Evolutionary conservation across 139 green algal genomes (phyloP).

Genomic region (Edaphochlamys debaryana): DNA sequence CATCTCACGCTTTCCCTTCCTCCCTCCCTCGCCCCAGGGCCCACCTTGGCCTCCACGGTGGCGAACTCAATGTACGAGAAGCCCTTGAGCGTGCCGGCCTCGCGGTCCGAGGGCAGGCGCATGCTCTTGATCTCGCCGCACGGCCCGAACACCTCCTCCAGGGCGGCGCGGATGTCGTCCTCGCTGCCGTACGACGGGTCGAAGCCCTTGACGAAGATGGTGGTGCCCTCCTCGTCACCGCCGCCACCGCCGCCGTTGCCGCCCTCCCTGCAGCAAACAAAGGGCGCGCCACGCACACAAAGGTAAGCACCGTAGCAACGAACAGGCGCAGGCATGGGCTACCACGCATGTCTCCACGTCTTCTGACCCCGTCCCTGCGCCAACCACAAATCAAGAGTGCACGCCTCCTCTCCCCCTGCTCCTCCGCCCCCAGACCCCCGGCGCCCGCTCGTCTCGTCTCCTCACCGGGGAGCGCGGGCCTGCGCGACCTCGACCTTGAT

Average conservation of each 20-base stretch:
- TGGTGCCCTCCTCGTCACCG: conserved; percentile 58
- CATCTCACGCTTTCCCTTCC: too few relatives aligned
- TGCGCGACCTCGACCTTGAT: conserved; percentile 64
- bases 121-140: conserved; percentile 73
- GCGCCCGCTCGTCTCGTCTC: too few relatives aligned
- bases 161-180: conserved; percentile 70
- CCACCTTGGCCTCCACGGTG: conserved; percentile 59
- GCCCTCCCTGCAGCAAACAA: too few relatives aligned
- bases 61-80: conserved; percentile 82
- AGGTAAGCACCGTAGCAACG: too few relatives aligned
- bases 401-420: too few relatives aligned
- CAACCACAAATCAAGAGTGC: too few relatives aligned
- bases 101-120: conserved; percentile 74
- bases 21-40: too few relatives aligned
- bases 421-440: too few relatives aligned
- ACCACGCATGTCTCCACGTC: too few relatives aligned
- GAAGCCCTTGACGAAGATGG: conserved; percentile 84
- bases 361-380: too few relatives aligned
- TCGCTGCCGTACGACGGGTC: conserved; percentile 66
- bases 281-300: too few relatives aligned
- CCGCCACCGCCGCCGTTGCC: conserved; percentile 13
- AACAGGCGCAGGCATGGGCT: too few relatives aligned
- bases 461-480: not conserved
- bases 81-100: conserved; percentile 76
- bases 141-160: conserved; percentile 71